Evolutionary conservation across 768 basidiomycete genomes (phyloP).

Genomic region (Tylopilus balloui): DNA sequence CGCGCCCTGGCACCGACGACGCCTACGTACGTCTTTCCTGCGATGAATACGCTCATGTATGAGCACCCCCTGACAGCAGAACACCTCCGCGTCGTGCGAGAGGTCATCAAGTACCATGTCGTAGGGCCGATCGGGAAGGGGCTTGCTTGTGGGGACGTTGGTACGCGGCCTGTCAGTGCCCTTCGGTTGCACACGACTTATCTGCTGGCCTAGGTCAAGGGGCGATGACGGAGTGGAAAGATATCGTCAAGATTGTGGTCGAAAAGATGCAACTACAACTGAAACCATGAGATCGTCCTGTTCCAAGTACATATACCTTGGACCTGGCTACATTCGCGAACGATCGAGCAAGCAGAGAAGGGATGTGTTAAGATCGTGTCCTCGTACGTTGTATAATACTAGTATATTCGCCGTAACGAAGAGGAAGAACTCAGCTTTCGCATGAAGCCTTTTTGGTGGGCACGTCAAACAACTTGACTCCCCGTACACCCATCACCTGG

Average conservation of each 20-base stretch:
- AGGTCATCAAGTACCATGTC: constrained; percentile 75
- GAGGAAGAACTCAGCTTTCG: constrained; percentile 2
- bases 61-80: constrained; percentile 86
- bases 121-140: constrained; percentile 84
- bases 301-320: background rate
- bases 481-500: constrained; percentile 16
- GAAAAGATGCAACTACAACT: constrained; percentile 40
- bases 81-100: constrained; percentile 71
- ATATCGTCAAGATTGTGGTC: constrained; percentile 74
- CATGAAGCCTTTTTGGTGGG: constrained; percentile 1
- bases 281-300: constrained; percentile 2
- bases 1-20: constrained; percentile 81
- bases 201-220: constrained; percentile 57
- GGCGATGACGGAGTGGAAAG: constrained; percentile 95
- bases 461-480: constrained; percentile 27
- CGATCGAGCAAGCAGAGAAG: background rate
- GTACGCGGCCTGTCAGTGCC: constrained; percentile 38
- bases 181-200: background rate
- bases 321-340: background rate
- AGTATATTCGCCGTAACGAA: background rate
- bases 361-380: background rate
- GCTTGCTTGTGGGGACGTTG: constrained; percentile 89
- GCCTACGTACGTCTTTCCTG: constrained; percentile 88
- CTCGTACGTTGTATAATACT: background rate
- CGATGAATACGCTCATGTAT: constrained; percentile 99